Conservation (phyloP, 345 rosid genomes). For the Bruguiera parviflora region DNA sequence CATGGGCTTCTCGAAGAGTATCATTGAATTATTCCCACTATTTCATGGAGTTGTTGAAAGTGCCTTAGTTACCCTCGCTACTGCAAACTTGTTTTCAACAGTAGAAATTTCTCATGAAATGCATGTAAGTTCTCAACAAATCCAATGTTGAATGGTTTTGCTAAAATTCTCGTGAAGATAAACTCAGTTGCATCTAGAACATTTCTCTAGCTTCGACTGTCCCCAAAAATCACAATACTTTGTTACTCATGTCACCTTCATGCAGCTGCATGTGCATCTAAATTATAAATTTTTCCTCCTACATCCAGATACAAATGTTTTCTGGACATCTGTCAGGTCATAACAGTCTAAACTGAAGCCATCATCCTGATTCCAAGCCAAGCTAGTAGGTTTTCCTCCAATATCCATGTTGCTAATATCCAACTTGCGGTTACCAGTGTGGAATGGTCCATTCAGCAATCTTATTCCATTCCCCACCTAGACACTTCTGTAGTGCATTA, state of each 20-base stretch:
- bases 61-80: neutral
- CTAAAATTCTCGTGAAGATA: conserved; percentile 29
- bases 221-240: conserved; percentile 33
- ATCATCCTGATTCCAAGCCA: conserved; percentile 36
- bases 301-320: no score
- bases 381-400: conserved; percentile 28
- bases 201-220: conserved; percentile 43
- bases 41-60: conserved; percentile 3
- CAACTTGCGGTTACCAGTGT: no score
- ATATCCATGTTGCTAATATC: no score
- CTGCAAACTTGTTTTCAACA: neutral
- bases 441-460: conserved; percentile 10
- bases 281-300: no score
- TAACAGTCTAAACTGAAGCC: conserved; percentile 27
- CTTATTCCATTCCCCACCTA: conserved; percentile 38
- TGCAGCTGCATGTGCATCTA: conserved; percentile 45
- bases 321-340: no score
- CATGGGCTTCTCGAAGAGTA: no score
- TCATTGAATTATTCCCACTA: no score
- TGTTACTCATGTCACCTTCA: conserved; percentile 45
- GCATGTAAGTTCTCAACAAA: conserved; percentile 32
- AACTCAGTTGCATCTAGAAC: conserved; percentile 14
- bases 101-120: conserved; percentile 1
- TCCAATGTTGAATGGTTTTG: conserved; percentile 34
- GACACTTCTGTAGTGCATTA: conserved; percentile 24